phyloP scores from a whole-genome alignment of 1,284 basidiomycete species.

The Fomitopsis palustris region DNA sequence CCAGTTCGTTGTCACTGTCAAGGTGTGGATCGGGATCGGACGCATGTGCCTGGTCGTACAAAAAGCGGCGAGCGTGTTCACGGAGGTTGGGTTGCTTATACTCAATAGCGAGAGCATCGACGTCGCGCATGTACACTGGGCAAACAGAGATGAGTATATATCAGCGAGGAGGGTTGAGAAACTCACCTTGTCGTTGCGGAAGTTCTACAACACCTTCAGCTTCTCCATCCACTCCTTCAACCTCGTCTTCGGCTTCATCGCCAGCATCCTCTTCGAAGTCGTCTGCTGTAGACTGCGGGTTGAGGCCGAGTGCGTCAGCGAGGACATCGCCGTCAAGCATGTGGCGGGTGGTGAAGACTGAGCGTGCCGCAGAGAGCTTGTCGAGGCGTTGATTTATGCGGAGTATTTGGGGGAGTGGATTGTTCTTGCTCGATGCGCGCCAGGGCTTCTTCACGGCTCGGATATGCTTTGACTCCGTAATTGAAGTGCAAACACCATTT shows the following conservation, averaged over 20 bases:
- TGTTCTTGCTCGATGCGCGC: background rate
- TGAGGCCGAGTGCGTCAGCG: background rate
- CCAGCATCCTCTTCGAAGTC: no score
- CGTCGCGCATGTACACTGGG: background rate
- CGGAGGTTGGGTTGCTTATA: background rate
- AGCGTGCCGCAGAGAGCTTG: no score
- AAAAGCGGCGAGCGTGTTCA: background rate
- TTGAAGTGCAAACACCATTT: constrained; percentile 2
- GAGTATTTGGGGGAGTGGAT: no score
- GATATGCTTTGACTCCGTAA: constrained; percentile 4
- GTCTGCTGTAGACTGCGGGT: background rate
- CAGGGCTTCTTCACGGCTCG: background rate
- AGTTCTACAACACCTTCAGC: no score
- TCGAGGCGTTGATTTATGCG: no score
- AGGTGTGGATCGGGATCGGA: no score
- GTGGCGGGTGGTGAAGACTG: background rate
- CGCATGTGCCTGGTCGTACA: background rate
- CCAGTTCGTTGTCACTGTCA: no score
- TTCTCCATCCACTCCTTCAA: no score
- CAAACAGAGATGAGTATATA: no score
- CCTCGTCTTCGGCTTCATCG: no score
- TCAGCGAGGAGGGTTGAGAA: no score
- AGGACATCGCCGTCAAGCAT: background rate
- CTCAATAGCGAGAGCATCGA: background rate
- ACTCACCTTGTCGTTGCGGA: no score